Conservation (phyloP, 768 basidiomycete species). For the Ramaria sp. region DNA sequence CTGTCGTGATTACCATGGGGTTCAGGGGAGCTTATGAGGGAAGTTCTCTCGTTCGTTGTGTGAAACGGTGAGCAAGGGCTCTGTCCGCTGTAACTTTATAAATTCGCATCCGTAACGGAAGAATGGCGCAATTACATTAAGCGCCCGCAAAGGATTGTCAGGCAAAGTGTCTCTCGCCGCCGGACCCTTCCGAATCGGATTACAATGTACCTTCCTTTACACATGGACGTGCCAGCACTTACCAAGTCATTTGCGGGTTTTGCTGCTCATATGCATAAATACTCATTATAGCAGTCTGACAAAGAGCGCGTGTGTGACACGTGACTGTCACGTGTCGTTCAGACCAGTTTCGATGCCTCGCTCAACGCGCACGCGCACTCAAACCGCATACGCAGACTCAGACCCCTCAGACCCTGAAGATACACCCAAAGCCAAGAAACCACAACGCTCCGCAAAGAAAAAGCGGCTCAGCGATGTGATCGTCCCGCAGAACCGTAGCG, state of each 20-base stretch:
- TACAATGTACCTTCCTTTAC: too few species aligned
- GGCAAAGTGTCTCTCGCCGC: too few species aligned
- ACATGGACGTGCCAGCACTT: too few species aligned
- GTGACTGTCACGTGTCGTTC: slow-evolving; percentile 1
- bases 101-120: neutral
- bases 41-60: neutral
- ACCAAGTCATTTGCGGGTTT: too few species aligned
- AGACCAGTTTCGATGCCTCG: slow-evolving; percentile 3
- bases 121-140: neutral
- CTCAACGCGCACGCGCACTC: slow-evolving; percentile 6
- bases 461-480: slow-evolving; percentile 13
- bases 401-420: slow-evolving; percentile 5
- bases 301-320: neutral
- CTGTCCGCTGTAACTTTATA: neutral
- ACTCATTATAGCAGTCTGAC: neutral
- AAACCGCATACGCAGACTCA: slow-evolving; percentile 5
- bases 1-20: slow-evolving; percentile 10
- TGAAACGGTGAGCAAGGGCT: neutral
- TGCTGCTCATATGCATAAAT: too few species aligned
- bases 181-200: too few species aligned
- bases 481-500: slow-evolving; percentile 8
- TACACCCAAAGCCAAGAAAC: slow-evolving; percentile 2
- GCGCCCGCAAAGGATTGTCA: neutral
- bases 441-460: slow-evolving; percentile 9
- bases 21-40: neutral